A percentile compares a stretch with the other conserved stretches of the same genome.
These are phyloP conservation scores for Pseudotulostoma volvatum DNA, from an alignment of 495 filamentous ascomycete species.

Conservation along the genomic window DNA sequence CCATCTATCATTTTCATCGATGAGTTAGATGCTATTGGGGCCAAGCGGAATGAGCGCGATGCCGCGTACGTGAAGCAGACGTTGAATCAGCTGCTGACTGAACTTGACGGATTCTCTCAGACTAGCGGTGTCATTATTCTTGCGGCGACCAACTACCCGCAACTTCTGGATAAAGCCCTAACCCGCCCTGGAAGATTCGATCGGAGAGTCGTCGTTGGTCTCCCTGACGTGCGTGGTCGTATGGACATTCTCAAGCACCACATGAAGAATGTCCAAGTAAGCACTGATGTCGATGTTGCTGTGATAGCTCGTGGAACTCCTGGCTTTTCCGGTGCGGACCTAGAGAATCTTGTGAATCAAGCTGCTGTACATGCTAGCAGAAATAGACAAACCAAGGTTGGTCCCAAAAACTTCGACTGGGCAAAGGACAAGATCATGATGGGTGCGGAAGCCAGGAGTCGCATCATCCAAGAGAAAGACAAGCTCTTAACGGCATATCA, in stretches of 20 bases:
- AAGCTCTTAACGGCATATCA: conserved; percentile 87
- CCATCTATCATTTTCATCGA: conserved; percentile 98
- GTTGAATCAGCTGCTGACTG: conserved; percentile 92
- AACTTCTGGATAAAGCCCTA: conserved; percentile 84
- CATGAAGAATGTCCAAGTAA: conserved; percentile 68
- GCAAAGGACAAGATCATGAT: conserved; percentile 97
- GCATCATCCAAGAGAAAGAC: conserved; percentile 78
- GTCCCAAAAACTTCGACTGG: conserved; percentile 78
- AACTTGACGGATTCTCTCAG: conserved; percentile 92
- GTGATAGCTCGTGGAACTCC: conserved; percentile 72
- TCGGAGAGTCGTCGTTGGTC: conserved; percentile 68
- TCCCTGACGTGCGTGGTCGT: conserved; percentile 89
- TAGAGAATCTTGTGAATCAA: conserved; percentile 94
- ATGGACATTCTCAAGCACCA: conserved; percentile 85
- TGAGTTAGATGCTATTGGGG: conserved; percentile 90
- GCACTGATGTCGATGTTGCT: conserved; percentile 62
- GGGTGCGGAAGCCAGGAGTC: conserved; percentile 77
- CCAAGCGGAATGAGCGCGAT: conserved; percentile 82
- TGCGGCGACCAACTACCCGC: conserved; percentile 89
- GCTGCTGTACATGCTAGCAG: conserved; percentile 84
- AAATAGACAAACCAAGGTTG: conserved; percentile 53
- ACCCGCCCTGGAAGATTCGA: conserved; percentile 93
- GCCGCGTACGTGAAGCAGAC: conserved; percentile 96
- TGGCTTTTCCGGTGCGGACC: conserved; percentile 85
- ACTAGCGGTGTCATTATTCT: conserved; percentile 88